These are phyloP conservation scores for Elsinoe ampelina DNA, from an alignment of 2,329 filamentous ascomycete species.

Conservation along the genomic window DNA sequence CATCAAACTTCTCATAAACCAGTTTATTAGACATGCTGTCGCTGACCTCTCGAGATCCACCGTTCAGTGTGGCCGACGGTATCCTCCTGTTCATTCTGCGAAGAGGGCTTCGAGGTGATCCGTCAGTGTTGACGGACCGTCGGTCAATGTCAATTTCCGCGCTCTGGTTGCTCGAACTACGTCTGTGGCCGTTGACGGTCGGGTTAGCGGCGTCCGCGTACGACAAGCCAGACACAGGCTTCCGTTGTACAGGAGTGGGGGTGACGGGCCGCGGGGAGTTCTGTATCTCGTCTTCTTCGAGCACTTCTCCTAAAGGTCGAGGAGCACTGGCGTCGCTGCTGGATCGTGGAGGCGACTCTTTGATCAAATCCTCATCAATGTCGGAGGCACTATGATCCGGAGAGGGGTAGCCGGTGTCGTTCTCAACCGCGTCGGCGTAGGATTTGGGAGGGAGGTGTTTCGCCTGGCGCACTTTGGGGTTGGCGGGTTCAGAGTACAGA, in stretches of 20 bases:
- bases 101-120: conserved; percentile 3
- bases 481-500: conserved; percentile 28
- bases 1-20: conserved; percentile 36
- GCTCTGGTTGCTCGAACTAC: conserved; percentile 3
- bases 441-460: conserved; percentile 34
- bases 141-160: conserved; percentile 12
- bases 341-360: conserved; percentile 28
- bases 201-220: conserved; percentile 28
- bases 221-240: conserved; percentile 24
- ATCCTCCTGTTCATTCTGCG: conserved; percentile 5
- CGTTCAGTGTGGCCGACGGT: conserved; percentile 5
- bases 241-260: conserved; percentile 5
- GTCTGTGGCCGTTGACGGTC: conserved; percentile 11
- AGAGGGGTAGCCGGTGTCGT: conserved; percentile 16
- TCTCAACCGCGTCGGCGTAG: conserved; percentile 33
- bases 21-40: conserved; percentile 20
- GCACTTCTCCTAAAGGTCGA: conserved; percentile 26
- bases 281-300: conserved; percentile 25
- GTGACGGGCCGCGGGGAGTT: conserved; percentile 19
- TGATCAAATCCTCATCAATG: conserved; percentile 25
- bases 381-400: conserved; percentile 17
- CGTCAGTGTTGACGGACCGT: conserved; percentile 11
- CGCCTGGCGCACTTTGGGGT: conserved; percentile 31
- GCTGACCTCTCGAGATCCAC: conserved; percentile 6
- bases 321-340: conserved; percentile 21